Conservation (phyloP, 495 filamentous ascomycete genomes). For the Gamarada debralockiae region DNA sequence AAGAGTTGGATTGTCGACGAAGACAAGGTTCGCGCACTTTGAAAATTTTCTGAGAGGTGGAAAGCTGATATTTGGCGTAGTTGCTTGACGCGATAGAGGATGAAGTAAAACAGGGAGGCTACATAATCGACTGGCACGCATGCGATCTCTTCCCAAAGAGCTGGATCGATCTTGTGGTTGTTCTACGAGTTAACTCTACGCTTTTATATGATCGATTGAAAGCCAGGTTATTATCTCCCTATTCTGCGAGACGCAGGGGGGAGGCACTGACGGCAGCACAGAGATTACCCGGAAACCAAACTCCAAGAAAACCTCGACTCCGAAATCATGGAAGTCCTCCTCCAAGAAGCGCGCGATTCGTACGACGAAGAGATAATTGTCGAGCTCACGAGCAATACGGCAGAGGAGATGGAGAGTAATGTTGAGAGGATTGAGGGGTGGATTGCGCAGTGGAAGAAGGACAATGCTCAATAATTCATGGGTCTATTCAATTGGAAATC, state of each 20-base stretch:
- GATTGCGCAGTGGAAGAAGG: constrained; percentile 76
- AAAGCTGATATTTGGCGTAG: constrained; percentile 35
- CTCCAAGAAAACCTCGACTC: constrained; percentile 94
- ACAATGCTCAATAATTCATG: constrained; percentile 33
- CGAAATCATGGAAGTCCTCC: constrained; percentile 93
- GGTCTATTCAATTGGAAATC: not conserved
- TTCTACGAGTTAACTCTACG: constrained; percentile 74
- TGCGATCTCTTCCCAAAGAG: constrained; percentile 92
- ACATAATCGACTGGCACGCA: constrained; percentile 96
- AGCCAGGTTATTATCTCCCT: constrained; percentile 50
- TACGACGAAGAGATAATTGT: constrained; percentile 89
- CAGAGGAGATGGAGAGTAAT: constrained; percentile 83
- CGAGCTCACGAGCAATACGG: constrained; percentile 76
- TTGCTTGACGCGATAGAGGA: constrained; percentile 87
- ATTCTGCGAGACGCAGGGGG: not conserved
- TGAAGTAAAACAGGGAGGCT: constrained; percentile 73
- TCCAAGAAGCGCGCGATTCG: constrained; percentile 83
- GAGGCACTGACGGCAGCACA: constrained; percentile 21
- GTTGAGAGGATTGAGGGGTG: constrained; percentile 78
- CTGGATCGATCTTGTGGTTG: constrained; percentile 95
- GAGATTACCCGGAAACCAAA: constrained; percentile 79
- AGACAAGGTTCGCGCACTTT: constrained; percentile 66
- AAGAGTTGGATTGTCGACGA: constrained; percentile 94
- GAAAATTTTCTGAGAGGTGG: not conserved
- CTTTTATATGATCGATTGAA: constrained; percentile 82